Evolutionary conservation across 192 early-diverging fungal genomes (phyloP).

Genomic region (Spinellus fusiger): DNA sequence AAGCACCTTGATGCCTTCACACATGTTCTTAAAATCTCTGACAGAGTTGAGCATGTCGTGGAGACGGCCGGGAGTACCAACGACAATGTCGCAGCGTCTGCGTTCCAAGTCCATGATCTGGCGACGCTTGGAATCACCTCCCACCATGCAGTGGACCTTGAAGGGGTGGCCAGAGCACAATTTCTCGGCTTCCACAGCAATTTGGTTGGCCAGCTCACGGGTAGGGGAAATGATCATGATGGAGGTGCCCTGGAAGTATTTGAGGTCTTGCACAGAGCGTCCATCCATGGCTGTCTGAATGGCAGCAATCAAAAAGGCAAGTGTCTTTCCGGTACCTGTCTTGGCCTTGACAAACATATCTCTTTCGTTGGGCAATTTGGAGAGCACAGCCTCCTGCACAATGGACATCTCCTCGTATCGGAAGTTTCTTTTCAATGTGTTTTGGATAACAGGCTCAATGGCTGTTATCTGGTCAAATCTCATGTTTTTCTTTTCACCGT

Average conservation of each 20-base stretch:
- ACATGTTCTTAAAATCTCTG: constrained; percentile 55
- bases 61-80: constrained; percentile 94
- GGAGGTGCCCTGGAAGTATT: constrained; percentile 45
- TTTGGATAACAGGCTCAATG: constrained; percentile 44
- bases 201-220: constrained; percentile 85
- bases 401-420: constrained; percentile 72
- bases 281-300: constrained; percentile 55
- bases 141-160: constrained; percentile 70
- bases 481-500: no score
- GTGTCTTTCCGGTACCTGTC: constrained; percentile 96
- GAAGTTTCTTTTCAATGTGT: constrained; percentile 59
- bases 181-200: constrained; percentile 69
- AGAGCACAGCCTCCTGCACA: constrained; percentile 82
- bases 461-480: constrained; percentile 44
- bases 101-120: constrained; percentile 47
- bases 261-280: constrained; percentile 35
- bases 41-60: constrained; percentile 60
- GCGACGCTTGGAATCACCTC: constrained; percentile 59
- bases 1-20: constrained; percentile 53
- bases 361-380: constrained; percentile 53
- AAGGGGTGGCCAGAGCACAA: constrained; percentile 51
- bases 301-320: constrained; percentile 91
- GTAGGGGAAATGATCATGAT: constrained; percentile 85
- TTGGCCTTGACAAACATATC: constrained; percentile 95
- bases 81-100: constrained; percentile 74